Evolutionary conservation across 257 asterid species (phyloP), one percentile per base, ranked within the genome.

Genomic region (Hygrophila difformis): DNA sequence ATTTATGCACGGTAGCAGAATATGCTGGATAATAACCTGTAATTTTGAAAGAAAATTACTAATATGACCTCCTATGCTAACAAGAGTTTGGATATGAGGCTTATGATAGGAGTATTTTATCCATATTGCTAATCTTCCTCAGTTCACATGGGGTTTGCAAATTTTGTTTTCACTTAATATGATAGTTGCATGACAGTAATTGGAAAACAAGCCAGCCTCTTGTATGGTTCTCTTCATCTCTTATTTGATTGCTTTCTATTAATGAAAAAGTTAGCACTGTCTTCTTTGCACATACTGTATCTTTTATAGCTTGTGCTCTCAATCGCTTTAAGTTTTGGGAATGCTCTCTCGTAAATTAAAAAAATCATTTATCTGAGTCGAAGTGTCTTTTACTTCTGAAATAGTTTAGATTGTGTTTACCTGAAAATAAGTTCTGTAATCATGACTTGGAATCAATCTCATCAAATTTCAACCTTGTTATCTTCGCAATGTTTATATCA

Each of bases 241-340:
- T 59, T 18, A 39, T 53, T n/a, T 44, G 29, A 51, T 28, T 47
- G 8, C 24, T 34, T 45, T 45, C 17, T 46, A 21, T 18, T 23
- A 22, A 10, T 12, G 36, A 31, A 59, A 51, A 51, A 11, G 44
- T 46, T 60, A 15, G 45, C 40, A 45, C 26, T 35, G 51, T 41
- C 49, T 22, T 36, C 26, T 8, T 18, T 33, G 24, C 18, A 11
- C 49, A 44, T 47, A 26, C 8, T 26, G 4, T 44, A n/a, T 50
- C 18, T 22, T 13, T 50, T 44, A n/a, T 55, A 18, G 61, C 43
- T 61, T 60, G 39, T 55, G 13, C 19, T 21, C 42, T n/a, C 33
- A 51, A n/a, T 47, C 19, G 26, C 18, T 47, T 54, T 31, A 18
- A 31, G 22, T 19, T 26, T 29, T 17, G 37, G n/a, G n/a, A n/a